Evolutionary conservation across 805 yeast species (phyloP), one percentile per base, ranked within the genome.

Genomic region (Danielozyma ontarioensis): DNA sequence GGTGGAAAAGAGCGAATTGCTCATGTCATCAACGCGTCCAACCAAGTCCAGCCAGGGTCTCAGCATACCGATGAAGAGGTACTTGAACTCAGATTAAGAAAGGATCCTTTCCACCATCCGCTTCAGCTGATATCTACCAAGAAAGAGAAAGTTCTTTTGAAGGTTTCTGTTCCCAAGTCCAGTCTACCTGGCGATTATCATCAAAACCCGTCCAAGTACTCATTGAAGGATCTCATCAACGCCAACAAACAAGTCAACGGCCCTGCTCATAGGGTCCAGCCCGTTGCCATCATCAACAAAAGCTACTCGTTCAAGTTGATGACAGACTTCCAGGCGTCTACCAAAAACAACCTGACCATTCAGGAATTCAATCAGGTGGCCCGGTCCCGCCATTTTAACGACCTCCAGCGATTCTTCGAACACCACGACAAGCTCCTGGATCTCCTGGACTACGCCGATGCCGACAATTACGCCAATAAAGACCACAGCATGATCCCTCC

Each of bases 311-410:
- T 90, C 55, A 73, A 96, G 45, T 86, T 84, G 42, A 75, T 88
- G 70, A 80, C 90, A 0, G 97, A 89, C 57, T 90, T 87, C 55
- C 97, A 93, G 54, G 72, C 75, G 42, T 63, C 74, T 21, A 74
- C 87, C 10, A 72, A 70, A 31, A 70, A 74, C 44, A 80, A 82
- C 11, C 53, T 42, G 2, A 37, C 50, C 17, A 54, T 35, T 39
- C 55, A 62, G 38, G 56, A 52, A 11, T 60, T 57, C 44, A 53
- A 55, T 28, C 32, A 40, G 4, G 37, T 48, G 4, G 46, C 59
- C n/a, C 40, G 52, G 27, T 44, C 48, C 13, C 39, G 42, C 14
- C 50, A 49, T 22, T 57, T 46, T 33, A 50, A 50, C 14, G 47
- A 52, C 12, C 36, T 65, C 11, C 44, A 48, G 26, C 25, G 42